Base-by-base conservation (phyloP, 1,284 basidiomycete species). In the Cutaneotrichosporon arboriforme region DNA sequence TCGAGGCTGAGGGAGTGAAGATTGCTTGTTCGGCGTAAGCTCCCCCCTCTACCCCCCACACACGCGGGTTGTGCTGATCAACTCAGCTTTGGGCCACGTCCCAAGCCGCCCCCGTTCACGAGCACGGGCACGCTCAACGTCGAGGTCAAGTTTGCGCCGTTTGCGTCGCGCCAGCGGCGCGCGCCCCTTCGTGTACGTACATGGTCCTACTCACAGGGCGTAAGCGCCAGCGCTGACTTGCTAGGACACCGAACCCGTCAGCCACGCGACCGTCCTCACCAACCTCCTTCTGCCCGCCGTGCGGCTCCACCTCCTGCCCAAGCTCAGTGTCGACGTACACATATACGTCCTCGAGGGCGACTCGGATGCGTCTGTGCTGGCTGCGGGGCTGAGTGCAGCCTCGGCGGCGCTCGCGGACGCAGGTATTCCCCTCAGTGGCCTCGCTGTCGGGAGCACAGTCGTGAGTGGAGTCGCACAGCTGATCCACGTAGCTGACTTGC, bases 91-190 rank as follows among this genome's bases (percentile, higher is more conserved):
- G 94, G 94, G 0, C 96, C 94, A 9, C 83, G 92, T 52, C 93
- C 77, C 1, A 72, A 73, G 23, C 68, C 72, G 20, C 75, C 77
- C 3, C 76, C 77, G 7, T 97, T 91, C 72, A 88, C 81, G 57
- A 88, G 94, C 60, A 85, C 84, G 58, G 94, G 93, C 0, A 83
- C 83, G 54, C 76, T 98, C 52, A 97, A 92, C 58, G 88, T 98
- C 3, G 92, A 97, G 73, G 88, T 97, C 57, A 97, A 97, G 74
- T 97, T 94, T 69, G 83, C 94, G 1, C 94, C 96, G 0, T 98
- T 96, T 72, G 88, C 93, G 5, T 88, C 84, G 61, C 75, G 78
- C 23, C 79, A 80, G 23, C 79, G 94, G 57, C 80, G 86, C 65
- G 84, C 86, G 15, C 93, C 94, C 0, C 82, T 96, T 63, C 85